phyloP scores from a whole-genome alignment of 352 stramenopile genomes.

The Phytophthora citricola region DNA sequence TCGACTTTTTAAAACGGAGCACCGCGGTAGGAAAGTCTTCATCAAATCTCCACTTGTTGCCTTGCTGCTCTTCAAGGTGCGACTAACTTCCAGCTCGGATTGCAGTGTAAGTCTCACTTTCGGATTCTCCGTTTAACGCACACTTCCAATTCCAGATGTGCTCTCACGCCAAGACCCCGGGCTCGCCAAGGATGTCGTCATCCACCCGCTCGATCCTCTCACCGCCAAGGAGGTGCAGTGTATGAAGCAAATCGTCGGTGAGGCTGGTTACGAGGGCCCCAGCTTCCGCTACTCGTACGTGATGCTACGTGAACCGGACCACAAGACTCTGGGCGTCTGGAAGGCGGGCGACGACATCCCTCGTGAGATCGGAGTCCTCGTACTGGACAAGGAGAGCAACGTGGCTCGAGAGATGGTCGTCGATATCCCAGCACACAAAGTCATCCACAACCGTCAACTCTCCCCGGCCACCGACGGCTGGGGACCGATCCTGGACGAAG shows the following conservation, averaged over 20 bases:
- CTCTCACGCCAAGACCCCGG: slow-evolving; percentile 20
- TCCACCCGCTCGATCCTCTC: slow-evolving; percentile 50
- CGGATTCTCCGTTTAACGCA: slow-evolving; percentile 8
- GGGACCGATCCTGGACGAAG: slow-evolving; percentile 46
- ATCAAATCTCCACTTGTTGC: slow-evolving; percentile 8
- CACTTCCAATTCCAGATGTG: slow-evolving; percentile 18
- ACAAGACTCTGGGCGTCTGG: slow-evolving; percentile 40
- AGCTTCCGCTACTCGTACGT: slow-evolving; percentile 53
- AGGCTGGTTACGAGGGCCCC: slow-evolving; percentile 33
- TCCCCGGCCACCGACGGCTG: slow-evolving; percentile 42
- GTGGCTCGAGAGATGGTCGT: slow-evolving; percentile 39
- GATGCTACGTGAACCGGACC: slow-evolving; percentile 50
- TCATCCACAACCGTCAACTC: slow-evolving; percentile 36
- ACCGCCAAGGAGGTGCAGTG: slow-evolving; percentile 39
- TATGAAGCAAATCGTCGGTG: slow-evolving; percentile 44
- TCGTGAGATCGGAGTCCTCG: slow-evolving; percentile 43
- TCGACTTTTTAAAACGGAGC: not conserved
- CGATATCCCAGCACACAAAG: slow-evolving; percentile 30
- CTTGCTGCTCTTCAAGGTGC: slow-evolving; percentile 8
- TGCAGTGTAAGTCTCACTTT: slow-evolving; percentile 7
- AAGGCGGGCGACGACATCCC: slow-evolving; percentile 36
- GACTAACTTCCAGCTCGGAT: not conserved
- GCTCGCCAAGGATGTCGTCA: slow-evolving; percentile 17
- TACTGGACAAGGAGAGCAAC: slow-evolving; percentile 38
- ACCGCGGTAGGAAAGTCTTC: not conserved